Percentiles rank a stretch among this genome's conserved stretches.
Conservation (phyloP, 2,329 filamentous ascomycete species). For the Calonectria multiphialidica region DNA sequence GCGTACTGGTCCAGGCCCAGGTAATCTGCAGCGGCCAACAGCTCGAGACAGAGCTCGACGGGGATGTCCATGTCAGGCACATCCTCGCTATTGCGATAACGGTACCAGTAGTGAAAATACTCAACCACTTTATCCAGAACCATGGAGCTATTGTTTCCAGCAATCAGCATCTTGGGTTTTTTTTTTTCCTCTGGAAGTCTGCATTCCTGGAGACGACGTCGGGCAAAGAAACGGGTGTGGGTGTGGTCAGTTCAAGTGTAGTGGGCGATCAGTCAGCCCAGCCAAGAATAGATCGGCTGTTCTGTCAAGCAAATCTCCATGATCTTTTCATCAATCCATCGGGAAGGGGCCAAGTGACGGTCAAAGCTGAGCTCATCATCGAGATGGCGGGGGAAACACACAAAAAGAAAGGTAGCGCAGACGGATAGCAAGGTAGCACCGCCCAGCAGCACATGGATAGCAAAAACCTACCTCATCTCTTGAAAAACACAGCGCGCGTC, state of each 20-base stretch:
- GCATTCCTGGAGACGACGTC: conserved; percentile 23
- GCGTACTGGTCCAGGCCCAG: conserved; percentile 73
- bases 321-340: conserved; percentile 51
- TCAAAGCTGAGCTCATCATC: conserved; percentile 11
- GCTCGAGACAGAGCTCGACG: conserved; percentile 81
- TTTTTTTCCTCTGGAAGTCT: conserved; percentile 24
- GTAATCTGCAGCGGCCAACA: conserved; percentile 83
- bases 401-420: conserved; percentile 14
- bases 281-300: conserved; percentile 44
- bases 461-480: conserved; percentile 74
- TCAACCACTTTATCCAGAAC: conserved; percentile 86
- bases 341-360: conserved; percentile 21
- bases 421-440: background rate
- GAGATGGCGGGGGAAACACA: background rate
- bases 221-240: conserved; percentile 27
- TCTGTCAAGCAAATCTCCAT: conserved; percentile 63
- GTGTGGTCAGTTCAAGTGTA: conserved; percentile 75
- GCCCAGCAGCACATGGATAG: conserved; percentile 19
- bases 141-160: conserved; percentile 66
- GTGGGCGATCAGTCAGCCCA: conserved; percentile 64
- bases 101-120: conserved; percentile 87
- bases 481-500: conserved; percentile 75
- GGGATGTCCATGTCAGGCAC: conserved; percentile 87
- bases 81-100: conserved; percentile 76
- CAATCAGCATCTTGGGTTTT: conserved; percentile 37